Percentiles rank a stretch among this genome's conserved stretches.
These are phyloP conservation scores for Pistacia atlantica DNA, from an alignment of 345 rosid genomes.

Conservation along the genomic window DNA sequence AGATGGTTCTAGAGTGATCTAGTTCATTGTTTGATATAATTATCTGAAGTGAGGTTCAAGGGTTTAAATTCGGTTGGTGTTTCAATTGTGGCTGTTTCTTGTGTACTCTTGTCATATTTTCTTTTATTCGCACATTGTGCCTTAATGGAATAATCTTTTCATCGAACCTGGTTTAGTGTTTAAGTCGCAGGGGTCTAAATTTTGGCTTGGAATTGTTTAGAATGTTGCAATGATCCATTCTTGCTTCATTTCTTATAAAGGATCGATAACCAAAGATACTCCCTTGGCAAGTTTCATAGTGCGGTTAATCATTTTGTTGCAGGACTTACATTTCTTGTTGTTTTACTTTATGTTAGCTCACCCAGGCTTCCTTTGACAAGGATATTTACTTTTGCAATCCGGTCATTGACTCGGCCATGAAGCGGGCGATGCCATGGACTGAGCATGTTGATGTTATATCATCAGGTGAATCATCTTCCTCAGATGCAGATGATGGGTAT, in stretches of 20 bases:
- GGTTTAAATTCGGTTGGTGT: not conserved
- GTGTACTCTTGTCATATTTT: not conserved
- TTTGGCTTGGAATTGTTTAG: not conserved
- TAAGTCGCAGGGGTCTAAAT: no score
- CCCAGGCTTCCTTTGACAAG: not conserved
- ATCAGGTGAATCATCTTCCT: conserved; percentile 58
- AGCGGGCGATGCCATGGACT: conserved; percentile 50
- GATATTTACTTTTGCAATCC: not conserved
- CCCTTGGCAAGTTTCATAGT: not conserved
- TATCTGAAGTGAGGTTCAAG: not conserved
- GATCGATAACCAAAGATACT: no score
- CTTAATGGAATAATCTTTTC: no score
- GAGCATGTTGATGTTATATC: conserved; percentile 54
- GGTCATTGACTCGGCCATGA: conserved; percentile 34
- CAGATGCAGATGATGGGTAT: conserved; percentile 37
- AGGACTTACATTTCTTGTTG: not conserved
- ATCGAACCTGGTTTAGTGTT: no score
- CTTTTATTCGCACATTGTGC: no score
- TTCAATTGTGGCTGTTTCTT: conserved; percentile 1
- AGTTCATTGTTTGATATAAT: not conserved
- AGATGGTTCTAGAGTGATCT: not conserved
- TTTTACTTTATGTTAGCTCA: not conserved
- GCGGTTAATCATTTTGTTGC: not conserved
- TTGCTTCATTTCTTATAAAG: no score
- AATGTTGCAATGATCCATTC: not conserved